Evolutionary conservation across 2,329 filamentous ascomycete genomes (phyloP), one percentile per base, ranked within the genome.

Genomic region (Colletotrichum viniferum): DNA sequence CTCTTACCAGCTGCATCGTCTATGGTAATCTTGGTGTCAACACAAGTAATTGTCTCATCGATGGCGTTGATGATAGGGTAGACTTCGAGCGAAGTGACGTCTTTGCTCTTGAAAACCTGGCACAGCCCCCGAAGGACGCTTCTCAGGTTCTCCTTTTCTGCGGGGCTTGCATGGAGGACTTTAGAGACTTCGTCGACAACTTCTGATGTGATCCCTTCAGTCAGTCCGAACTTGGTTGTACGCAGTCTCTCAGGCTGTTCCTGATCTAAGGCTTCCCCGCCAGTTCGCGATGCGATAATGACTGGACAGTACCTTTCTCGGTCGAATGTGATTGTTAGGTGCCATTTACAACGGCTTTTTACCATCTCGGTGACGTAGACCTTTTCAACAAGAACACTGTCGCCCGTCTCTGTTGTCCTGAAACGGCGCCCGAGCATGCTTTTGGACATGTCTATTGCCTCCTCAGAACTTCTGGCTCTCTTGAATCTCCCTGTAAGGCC

Each of bases 1-100:
- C 88, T 81, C n/a, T 82, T 82, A 13, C 78, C 76, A 0, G 88
- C 87, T 0, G 87, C 85, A 55, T 90, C 84, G 78, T 91, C 89
- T 26, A 90, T 86, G 3, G 81, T 81, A 56, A 90, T 86, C 1
- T 82, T 84, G 0, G 88, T 84, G 43, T 85, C 83, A 1, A 82
- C 68, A 36, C 82, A 82, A 4, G 77, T 55, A 24, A 89, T 81
- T 0, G 69, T 62, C 0, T 82, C 82, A 2, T 84, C 79, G 0
- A 65, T 12, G 0, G 80, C 83, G 10, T 78, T 79, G 2, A 78
- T 81, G 0, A 89, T 79, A 0, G 86, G 80, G 38, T 85, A 83
- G 7, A 88, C 80, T 71, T 89, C 86, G 4, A 90, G 79, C 1
- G 85, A 80, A 7, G 84, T 87, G 0, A 88, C 89, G 66, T 91